phyloP scores from a whole-genome alignment of 176 grass and related monocot genomes.

The Carex pumila region DNA sequence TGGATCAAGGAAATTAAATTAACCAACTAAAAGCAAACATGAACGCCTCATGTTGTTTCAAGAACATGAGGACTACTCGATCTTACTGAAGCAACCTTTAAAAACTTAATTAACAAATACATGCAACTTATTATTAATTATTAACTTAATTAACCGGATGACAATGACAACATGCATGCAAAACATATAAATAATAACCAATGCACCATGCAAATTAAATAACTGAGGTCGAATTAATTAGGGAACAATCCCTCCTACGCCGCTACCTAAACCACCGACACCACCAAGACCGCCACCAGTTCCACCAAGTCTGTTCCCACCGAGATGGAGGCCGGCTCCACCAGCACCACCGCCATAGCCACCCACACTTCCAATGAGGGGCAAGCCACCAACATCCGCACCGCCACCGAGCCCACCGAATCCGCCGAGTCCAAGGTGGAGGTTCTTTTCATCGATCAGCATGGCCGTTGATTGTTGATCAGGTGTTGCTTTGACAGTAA shows the following conservation, averaged over 20 bases:
- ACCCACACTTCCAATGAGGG: not conserved
- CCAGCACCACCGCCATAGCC: not conserved
- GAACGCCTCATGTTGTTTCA: too few species aligned
- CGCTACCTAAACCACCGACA: not conserved
- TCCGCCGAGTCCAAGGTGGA: not conserved
- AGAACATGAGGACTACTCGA: too few species aligned
- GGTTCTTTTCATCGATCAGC: conserved; percentile 14
- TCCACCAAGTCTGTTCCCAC: not conserved
- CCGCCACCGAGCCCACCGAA: conserved; percentile 9
- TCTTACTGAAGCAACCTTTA: not conserved
- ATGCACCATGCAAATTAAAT: not conserved
- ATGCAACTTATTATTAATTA: not conserved
- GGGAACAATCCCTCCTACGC: not conserved
- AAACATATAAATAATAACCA: not conserved
- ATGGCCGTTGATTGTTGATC: not conserved
- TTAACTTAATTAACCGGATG: not conserved
- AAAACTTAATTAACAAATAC: not conserved
- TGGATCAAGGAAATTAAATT: too few species aligned
- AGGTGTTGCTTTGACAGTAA: not conserved
- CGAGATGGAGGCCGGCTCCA: conserved; percentile 8
- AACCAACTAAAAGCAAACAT: too few species aligned
- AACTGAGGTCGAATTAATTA: not conserved
- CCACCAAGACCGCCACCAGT: not conserved
- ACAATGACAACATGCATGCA: not conserved
- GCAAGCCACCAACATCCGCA: not conserved